Evolutionary conservation across 805 yeast genomes (phyloP).

Genomic region (Cyberlindnera mrakii): DNA sequence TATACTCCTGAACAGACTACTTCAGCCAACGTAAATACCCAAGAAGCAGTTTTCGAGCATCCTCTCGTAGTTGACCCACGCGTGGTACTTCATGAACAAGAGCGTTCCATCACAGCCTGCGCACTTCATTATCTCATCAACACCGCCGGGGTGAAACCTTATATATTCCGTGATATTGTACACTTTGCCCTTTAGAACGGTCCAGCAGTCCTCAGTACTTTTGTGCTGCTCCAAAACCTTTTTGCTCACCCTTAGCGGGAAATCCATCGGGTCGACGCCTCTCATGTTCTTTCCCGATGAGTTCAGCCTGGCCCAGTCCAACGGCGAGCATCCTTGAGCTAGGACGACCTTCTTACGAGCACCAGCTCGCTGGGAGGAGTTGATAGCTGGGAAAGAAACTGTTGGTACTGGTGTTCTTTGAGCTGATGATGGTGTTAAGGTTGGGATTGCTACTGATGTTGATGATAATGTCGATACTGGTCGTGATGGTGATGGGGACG

Average conservation of each 20-base stretch:
- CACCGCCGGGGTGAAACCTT: slow-evolving; percentile 91
- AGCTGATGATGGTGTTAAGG: neutral
- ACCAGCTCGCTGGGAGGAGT: slow-evolving; percentile 17
- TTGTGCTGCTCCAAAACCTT: slow-evolving; percentile 59
- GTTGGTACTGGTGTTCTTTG: neutral
- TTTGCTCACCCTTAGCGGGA: slow-evolving; percentile 50
- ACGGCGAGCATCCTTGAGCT: slow-evolving; percentile 76
- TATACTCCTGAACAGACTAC: neutral
- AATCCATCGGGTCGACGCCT: slow-evolving; percentile 44
- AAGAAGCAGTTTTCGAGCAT: slow-evolving; percentile 73
- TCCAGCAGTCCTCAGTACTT: slow-evolving; percentile 74
- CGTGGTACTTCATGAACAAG: slow-evolving; percentile 65
- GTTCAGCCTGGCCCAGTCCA: slow-evolving; percentile 75
- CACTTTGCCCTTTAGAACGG: slow-evolving; percentile 70
- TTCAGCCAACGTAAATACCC: slow-evolving; percentile 38
- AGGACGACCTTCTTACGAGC: slow-evolving; percentile 48
- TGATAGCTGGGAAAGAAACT: slow-evolving; percentile 10
- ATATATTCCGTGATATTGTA: slow-evolving; percentile 84
- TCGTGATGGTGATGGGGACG: neutral
- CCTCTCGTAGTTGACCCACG: slow-evolving; percentile 82
- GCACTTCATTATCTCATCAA: slow-evolving; percentile 62
- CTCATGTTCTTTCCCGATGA: slow-evolving; percentile 43
- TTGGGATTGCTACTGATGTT: neutral
- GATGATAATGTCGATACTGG: neutral
- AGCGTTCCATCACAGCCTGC: slow-evolving; percentile 83